phyloP scores from a whole-genome alignment of 345 rosid species.

The Turritis glabra region DNA sequence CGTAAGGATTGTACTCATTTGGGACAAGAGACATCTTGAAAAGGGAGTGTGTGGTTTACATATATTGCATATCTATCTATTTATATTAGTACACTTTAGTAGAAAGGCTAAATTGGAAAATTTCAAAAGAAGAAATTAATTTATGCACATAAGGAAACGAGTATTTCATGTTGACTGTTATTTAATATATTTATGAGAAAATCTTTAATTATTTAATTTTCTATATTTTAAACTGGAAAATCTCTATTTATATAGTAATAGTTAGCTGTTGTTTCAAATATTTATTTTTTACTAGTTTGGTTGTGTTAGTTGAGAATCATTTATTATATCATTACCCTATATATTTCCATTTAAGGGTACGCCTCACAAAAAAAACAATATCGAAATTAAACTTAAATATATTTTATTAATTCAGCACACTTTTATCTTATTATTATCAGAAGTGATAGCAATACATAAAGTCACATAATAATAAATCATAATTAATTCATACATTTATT shows the following conservation, averaged over 20 bases:
- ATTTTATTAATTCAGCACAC: not conserved
- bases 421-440: not conserved
- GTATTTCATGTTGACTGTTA: not conserved
- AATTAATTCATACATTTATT: no score
- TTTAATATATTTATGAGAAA: not conserved
- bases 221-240: not conserved
- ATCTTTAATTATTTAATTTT: not conserved
- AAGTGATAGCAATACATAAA: no score
- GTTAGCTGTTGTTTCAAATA: not conserved
- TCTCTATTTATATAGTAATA: not conserved
- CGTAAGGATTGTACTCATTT: not conserved
- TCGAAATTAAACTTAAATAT: not conserved
- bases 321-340: not conserved
- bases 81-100: not conserved
- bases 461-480: no score
- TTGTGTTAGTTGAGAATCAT: not conserved
- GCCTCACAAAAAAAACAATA: not conserved
- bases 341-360: not conserved
- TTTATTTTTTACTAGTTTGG: not conserved
- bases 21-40: slow-evolving; percentile 8
- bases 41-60: not conserved
- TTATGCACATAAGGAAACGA: not conserved
- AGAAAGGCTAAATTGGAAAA: not conserved
- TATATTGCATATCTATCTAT: not conserved
- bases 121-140: not conserved